Conservation (phyloP, 305 asterid genomes). For the Plantago rigida region DNA sequence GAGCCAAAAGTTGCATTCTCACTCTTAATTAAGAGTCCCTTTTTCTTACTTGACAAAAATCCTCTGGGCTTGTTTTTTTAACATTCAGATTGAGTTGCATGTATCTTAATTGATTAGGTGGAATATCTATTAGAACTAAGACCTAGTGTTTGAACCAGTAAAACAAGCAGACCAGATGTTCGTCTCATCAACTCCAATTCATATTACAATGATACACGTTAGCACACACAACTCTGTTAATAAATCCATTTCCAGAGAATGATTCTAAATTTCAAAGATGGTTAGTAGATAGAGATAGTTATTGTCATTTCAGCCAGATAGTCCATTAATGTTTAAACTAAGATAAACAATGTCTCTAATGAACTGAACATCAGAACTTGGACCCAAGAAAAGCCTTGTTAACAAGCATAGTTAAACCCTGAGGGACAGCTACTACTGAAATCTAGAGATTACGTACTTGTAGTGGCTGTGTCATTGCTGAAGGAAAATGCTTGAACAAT, state of each 20-base stretch:
- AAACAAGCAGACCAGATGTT: conserved; percentile 12
- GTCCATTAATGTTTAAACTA: too few relatives aligned
- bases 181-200: conserved; percentile 16
- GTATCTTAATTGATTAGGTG: too few relatives aligned
- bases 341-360: neutral
- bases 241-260: too few relatives aligned
- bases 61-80: too few relatives aligned
- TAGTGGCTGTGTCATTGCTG: conserved; percentile 59
- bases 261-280: too few relatives aligned
- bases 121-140: conserved; percentile 10
- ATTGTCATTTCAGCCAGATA: neutral
- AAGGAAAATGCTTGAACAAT: conserved; percentile 90
- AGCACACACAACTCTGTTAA: conserved; percentile 1
- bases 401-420: conserved; percentile 20
- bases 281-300: too few relatives aligned
- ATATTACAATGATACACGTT: conserved; percentile 8
- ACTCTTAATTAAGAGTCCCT: too few relatives aligned
- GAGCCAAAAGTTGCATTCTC: too few relatives aligned
- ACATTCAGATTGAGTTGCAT: too few relatives aligned
- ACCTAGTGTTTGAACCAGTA: conserved; percentile 8
- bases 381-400: conserved; percentile 17
- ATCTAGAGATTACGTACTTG: conserved; percentile 46
- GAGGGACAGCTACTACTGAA: conserved; percentile 9
- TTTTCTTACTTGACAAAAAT: too few relatives aligned
- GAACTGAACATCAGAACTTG: conserved; percentile 6